Conservation (phyloP, 2,329 filamentous ascomycete species). For the Colletotrichum sp. region DNA sequence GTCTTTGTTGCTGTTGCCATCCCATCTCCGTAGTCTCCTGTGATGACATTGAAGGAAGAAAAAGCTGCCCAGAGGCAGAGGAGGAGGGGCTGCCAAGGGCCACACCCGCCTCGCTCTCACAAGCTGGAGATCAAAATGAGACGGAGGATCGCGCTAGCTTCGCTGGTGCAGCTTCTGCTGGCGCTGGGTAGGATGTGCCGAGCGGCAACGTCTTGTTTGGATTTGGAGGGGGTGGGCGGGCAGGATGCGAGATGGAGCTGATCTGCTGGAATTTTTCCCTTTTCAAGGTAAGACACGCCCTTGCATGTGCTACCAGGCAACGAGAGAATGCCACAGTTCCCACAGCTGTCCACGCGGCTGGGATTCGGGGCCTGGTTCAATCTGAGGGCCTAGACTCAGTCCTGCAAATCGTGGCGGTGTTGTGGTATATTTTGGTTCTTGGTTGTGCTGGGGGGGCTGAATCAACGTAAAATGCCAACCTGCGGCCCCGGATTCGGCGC, state of each 20-base stretch:
- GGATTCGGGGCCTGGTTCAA: not conserved
- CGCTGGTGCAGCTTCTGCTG: not conserved
- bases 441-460: not conserved
- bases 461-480: not conserved
- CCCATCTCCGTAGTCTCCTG: not conserved
- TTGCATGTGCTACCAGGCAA: constrained; percentile 7
- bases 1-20: not conserved
- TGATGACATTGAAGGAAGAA: not conserved
- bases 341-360: not conserved
- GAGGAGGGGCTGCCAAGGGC: not conserved
- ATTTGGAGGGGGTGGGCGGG: not conserved
- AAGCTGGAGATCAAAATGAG: not conserved
- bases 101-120: not conserved
- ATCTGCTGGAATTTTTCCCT: not conserved
- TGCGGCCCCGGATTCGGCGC: not conserved
- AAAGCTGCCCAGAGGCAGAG: not conserved
- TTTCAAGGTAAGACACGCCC: not conserved
- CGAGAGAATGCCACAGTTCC: not conserved
- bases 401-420: not conserved
- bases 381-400: not conserved
- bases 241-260: not conserved
- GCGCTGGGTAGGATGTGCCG: not conserved
- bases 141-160: not conserved
- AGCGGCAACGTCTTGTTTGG: not conserved
- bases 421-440: not conserved